Evolutionary conservation across 1,284 basidiomycete genomes (phyloP).

Genomic region (Macrocystidia cucumis): DNA sequence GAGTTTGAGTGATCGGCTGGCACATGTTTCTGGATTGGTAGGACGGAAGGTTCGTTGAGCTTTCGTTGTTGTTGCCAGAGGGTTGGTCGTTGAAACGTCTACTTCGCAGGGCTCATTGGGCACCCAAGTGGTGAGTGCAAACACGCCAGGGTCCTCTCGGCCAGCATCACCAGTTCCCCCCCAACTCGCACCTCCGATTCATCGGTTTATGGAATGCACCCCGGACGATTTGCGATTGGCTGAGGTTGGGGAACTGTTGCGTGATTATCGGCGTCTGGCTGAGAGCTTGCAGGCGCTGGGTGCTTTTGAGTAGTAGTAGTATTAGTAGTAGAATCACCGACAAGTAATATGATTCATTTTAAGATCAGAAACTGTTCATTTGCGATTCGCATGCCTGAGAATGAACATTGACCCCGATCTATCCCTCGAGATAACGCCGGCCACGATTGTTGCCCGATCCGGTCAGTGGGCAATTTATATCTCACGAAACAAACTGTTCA

Average conservation of each 20-base stretch:
- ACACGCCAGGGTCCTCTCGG: conserved; percentile 39
- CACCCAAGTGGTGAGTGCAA: conserved; percentile 20
- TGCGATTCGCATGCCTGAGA: too few relatives aligned
- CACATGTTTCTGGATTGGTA: conserved; percentile 55
- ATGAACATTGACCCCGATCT: too few relatives aligned
- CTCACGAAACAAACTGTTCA: too few relatives aligned
- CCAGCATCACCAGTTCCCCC: conserved; percentile 29
- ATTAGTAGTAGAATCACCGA: too few relatives aligned
- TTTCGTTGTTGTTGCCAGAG: too few relatives aligned
- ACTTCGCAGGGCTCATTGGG: conserved; percentile 14
- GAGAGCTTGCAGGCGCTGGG: conserved; percentile 35
- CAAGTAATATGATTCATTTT: too few relatives aligned
- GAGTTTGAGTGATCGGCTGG: conserved; percentile 70
- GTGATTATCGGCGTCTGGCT: conserved; percentile 68
- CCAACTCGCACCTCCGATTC: conserved; percentile 43
- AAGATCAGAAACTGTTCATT: too few relatives aligned
- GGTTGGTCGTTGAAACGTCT: conserved; percentile 35
- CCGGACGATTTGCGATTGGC: conserved; percentile 68
- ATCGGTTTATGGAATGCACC: conserved; percentile 59
- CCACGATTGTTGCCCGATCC: too few relatives aligned
- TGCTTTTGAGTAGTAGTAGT: conserved; percentile 30
- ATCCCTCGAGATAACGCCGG: too few relatives aligned
- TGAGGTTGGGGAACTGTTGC: conserved; percentile 68
- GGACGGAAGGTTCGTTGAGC: conserved; percentile 29
- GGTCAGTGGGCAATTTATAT: too few relatives aligned